These are phyloP conservation scores for Candida bentonensis DNA, from an alignment of 805 yeast species.

Conservation along the genomic window DNA sequence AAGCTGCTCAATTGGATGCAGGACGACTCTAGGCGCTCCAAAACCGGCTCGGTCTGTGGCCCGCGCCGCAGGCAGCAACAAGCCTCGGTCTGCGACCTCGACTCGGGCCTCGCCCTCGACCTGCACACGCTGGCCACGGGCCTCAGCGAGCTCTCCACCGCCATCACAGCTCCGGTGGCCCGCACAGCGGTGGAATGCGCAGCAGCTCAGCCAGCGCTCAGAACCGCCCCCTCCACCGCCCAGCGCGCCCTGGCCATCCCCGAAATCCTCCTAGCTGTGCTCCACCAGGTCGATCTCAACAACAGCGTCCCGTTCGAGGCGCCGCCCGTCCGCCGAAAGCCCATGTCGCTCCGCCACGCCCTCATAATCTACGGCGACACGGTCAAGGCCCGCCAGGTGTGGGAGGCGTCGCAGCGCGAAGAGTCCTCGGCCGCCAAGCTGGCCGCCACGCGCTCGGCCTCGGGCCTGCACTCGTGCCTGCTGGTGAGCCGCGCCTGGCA, in stretches of 20 bases:
- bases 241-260: slow-evolving; percentile 55
- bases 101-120: too few species aligned
- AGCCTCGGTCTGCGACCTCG: too few species aligned
- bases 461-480: slow-evolving; percentile 43
- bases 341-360: slow-evolving; percentile 57
- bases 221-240: too few species aligned
- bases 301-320: slow-evolving; percentile 46
- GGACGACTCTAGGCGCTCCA: too few species aligned
- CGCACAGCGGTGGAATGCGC: too few species aligned
- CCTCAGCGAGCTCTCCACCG: too few species aligned
- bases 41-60: too few species aligned
- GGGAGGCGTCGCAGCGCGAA: slow-evolving; percentile 24
- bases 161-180: too few species aligned
- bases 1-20: too few species aligned
- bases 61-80: too few species aligned
- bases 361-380: slow-evolving; percentile 46
- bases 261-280: slow-evolving; percentile 52
- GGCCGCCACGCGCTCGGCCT: slow-evolving; percentile 6
- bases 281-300: slow-evolving; percentile 45
- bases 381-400: slow-evolving; percentile 30
- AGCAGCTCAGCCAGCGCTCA: too few species aligned
- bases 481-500: slow-evolving; percentile 59
- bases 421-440: slow-evolving; percentile 7
- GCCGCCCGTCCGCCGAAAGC: slow-evolving; percentile 49
- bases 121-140: too few species aligned